Conservation (phyloP, 148 eudicot species). For the Gaultheria prostrata region DNA sequence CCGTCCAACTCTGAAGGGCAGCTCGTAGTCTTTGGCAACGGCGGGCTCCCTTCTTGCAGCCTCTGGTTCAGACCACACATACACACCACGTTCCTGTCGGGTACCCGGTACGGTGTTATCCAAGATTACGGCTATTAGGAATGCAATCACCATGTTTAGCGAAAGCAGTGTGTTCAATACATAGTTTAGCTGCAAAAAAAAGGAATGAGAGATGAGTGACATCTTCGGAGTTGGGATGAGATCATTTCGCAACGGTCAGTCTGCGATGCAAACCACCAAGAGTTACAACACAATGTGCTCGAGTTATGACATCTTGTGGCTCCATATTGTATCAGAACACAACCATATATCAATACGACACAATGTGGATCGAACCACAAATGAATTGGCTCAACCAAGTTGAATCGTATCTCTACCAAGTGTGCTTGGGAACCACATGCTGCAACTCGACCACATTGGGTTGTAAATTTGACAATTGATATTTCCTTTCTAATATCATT, state of each 20-base stretch:
- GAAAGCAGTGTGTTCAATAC: constrained; percentile 76
- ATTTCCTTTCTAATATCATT: neutral
- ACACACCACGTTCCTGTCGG: constrained; percentile 85
- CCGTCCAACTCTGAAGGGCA: constrained; percentile 83
- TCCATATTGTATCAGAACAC: neutral
- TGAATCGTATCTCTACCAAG: neutral
- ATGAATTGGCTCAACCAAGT: neutral
- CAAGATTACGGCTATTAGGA: constrained; percentile 76
- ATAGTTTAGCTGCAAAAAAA: constrained; percentile 75
- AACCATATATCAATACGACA: neutral
- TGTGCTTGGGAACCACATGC: neutral
- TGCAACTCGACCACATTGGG: neutral
- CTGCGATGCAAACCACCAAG: neutral
- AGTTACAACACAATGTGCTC: neutral
- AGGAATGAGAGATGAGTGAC: neutral
- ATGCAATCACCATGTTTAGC: constrained; percentile 91
- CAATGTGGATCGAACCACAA: neutral
- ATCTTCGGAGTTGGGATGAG: neutral
- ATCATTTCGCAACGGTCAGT: neutral
- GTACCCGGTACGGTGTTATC: constrained; percentile 97
- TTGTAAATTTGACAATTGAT: neutral
- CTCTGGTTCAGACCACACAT: constrained; percentile 91
- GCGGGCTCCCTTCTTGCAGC: constrained; percentile 89
- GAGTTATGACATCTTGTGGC: neutral
- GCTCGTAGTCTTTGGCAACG: constrained; percentile 76